phyloP scores from a whole-genome alignment of 495 filamentous ascomycete species.

The Aspergillus bertholletiae region DNA sequence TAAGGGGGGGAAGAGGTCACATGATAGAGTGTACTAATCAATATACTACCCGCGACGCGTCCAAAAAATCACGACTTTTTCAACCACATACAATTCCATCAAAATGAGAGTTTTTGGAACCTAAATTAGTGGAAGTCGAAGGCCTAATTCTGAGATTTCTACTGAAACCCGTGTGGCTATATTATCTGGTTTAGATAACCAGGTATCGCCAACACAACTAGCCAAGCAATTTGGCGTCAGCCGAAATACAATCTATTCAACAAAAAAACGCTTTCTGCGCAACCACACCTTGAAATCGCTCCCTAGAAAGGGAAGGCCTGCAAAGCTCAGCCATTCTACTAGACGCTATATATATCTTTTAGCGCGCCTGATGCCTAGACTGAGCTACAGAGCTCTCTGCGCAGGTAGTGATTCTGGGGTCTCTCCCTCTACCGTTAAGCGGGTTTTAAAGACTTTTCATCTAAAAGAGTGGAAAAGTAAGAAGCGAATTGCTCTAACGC shows the following conservation, averaged over 20 bases:
- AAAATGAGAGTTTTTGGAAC: neutral
- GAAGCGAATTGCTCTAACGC: neutral
- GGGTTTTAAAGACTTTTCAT: neutral
- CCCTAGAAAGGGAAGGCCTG: neutral
- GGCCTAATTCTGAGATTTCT: neutral
- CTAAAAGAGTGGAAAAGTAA: constrained; percentile 3
- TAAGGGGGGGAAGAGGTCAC: no score
- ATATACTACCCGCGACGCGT: neutral
- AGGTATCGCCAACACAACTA: neutral
- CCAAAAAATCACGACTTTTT: neutral
- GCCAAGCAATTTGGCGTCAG: neutral
- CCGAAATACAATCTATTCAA: neutral
- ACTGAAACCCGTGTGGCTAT: neutral
- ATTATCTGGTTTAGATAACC: neutral
- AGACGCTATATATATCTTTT: neutral
- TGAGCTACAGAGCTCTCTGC: neutral
- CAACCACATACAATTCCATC: neutral
- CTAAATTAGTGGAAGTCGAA: constrained; percentile 5
- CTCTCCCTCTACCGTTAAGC: neutral
- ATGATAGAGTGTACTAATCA: no score
- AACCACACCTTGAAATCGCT: neutral
- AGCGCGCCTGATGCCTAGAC: neutral
- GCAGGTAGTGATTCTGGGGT: neutral
- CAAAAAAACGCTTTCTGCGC: neutral
- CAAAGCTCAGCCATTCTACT: neutral